These are phyloP conservation scores for Chernovozyma sophiae-reginae DNA, from an alignment of 1,139 yeast species.

Conservation along the genomic window DNA sequence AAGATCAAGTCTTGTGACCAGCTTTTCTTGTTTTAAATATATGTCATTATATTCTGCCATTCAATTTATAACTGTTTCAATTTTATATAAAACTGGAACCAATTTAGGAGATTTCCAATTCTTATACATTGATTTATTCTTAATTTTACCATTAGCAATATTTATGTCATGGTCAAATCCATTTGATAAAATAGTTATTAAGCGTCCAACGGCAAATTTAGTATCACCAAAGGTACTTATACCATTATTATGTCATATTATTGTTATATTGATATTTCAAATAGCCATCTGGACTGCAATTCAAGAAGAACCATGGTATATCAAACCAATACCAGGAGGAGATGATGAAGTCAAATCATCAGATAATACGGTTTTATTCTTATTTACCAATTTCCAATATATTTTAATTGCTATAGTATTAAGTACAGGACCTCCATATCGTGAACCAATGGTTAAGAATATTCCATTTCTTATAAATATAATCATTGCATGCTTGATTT, in stretches of 20 bases:
- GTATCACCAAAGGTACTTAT: conserved; percentile 84
- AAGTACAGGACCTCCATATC: conserved; percentile 93
- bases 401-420: conserved; percentile 76
- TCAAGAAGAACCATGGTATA: conserved; percentile 67
- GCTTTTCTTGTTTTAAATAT: conserved; percentile 94
- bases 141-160: conserved; percentile 90
- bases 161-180: conserved; percentile 98
- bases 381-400: conserved; percentile 83
- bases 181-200: conserved; percentile 51
- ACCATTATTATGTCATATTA: conserved; percentile 73
- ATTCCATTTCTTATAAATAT: conserved; percentile 67
- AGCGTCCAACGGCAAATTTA: conserved; percentile 90
- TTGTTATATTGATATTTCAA: conserved; percentile 61
- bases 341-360: conserved; percentile 82
- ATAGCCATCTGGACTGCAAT: conserved; percentile 60
- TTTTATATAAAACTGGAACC: conserved; percentile 82
- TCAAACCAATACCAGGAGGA: conserved; percentile 76
- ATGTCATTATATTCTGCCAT: conserved; percentile 97
- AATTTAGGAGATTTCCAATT: conserved; percentile 98
- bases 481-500: conserved; percentile 42
- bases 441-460: conserved; percentile 71
- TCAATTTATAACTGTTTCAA: conserved; percentile 83
- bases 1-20: conserved; percentile 88
- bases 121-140: conserved; percentile 82
- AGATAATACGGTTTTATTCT: conserved; percentile 83